phyloP scores from a whole-genome alignment of 495 filamentous ascomycete species.

The Penicillium maclennaniae region DNA sequence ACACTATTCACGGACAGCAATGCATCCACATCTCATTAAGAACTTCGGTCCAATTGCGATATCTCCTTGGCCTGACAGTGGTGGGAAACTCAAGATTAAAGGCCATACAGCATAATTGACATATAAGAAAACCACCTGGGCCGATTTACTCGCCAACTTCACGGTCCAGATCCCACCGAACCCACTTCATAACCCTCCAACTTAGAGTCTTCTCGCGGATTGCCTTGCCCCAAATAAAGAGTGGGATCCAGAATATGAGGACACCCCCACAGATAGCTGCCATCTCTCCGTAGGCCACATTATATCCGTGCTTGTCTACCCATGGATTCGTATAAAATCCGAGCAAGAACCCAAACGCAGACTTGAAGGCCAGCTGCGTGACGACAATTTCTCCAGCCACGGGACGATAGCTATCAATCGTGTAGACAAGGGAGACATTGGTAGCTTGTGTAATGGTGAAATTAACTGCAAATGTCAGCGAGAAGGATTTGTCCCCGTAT shows the following conservation, averaged over 20 bases:
- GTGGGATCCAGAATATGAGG: conserved; percentile 37
- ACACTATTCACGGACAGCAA: not conserved
- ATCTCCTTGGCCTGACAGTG: too few species aligned
- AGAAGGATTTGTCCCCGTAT: not conserved
- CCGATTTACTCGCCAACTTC: conserved; percentile 45
- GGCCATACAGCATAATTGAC: too few species aligned
- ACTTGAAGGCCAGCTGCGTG: conserved; percentile 51
- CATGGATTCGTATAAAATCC: conserved; percentile 58
- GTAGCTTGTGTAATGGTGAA: conserved; percentile 50
- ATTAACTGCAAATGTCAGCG: conserved; percentile 25
- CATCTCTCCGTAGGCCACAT: conserved; percentile 51
- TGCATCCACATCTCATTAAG: too few species aligned
- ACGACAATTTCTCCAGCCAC: conserved; percentile 51
- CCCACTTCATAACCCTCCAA: conserved; percentile 44
- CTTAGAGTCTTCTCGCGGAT: conserved; percentile 43
- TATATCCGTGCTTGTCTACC: conserved; percentile 49
- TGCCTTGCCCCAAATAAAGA: conserved; percentile 48
- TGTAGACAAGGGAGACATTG: conserved; percentile 51
- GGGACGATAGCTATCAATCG: conserved; percentile 53
- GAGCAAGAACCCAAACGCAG: conserved; percentile 54
- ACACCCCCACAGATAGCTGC: conserved; percentile 44
- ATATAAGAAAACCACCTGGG: too few species aligned
- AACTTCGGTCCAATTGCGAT: too few species aligned
- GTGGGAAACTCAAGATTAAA: too few species aligned
- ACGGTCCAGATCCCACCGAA: conserved; percentile 45